Base-by-base conservation (phyloP, 768 basidiomycete species). In the Amanita molliuscula region DNA sequence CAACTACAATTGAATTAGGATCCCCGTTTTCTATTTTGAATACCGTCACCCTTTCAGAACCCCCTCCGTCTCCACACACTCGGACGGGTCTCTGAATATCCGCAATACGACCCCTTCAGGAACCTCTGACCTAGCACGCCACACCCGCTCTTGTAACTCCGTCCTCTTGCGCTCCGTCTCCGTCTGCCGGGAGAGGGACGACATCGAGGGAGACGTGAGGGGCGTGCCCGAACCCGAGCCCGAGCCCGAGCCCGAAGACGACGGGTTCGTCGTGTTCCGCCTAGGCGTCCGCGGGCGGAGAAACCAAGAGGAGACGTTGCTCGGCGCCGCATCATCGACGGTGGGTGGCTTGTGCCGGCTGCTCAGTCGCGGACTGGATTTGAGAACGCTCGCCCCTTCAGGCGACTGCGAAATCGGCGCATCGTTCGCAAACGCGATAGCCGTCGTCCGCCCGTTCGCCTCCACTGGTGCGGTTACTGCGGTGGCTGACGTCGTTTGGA, bases 141-240 rank as follows among this genome's bases (percentile, higher is more conserved):
- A 52, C 35, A 47, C 51, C 21, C 51, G 34, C 20, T 45, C 35
- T 52, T 52, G 51, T 26, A 52, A 15, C 44, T 52, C 51, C 0
- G 23, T 15, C 25, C 51, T 40, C 29, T 46, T 45, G 15, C 25
- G 46, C 36, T 52, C 45, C 7, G n/a, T 15, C 18, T 46, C 28
- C 11, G 34, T 13, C 43, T 28, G 35, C 2, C 23, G 36, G 16
- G 45, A 47, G 1, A 47, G 25, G 23, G 46, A 38, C 13, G 26
- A 10, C 15, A 47, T 13, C 6, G 46, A 47, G 2, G 46, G 23
- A 6, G 46, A 47, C 18, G 35, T 3, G 16, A 18, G 46, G 3
- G 46, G 46, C 21, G 10, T 25, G 18, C 8, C 23, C 8, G 42
- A 15, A 23, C 21, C 41, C 8, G 42, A 15, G 41, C 40, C 40